Conservation (phyloP, 2,329 filamentous ascomycete genomes). For the Ramularia endophylla region DNA sequence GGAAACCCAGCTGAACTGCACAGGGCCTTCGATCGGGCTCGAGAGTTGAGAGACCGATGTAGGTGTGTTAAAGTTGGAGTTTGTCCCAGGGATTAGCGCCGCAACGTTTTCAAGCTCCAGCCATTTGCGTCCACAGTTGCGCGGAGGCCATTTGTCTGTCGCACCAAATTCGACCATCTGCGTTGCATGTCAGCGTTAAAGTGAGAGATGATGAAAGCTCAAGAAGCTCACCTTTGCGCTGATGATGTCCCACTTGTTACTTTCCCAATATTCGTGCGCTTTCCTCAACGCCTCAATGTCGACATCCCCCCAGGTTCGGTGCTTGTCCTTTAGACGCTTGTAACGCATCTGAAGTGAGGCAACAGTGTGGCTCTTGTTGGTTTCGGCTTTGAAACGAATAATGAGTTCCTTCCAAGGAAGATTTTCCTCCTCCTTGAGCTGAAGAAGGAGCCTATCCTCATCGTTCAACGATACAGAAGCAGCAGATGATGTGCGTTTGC, state of each 20-base stretch:
- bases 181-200: slow-evolving; percentile 1
- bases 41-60: slow-evolving; percentile 25
- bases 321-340: slow-evolving; percentile 46
- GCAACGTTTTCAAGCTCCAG: slow-evolving; percentile 34
- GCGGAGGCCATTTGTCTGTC: slow-evolving; percentile 46
- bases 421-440: slow-evolving; percentile 47
- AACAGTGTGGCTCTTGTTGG: slow-evolving; percentile 45
- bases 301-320: slow-evolving; percentile 47
- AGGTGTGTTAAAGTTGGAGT: slow-evolving; percentile 18
- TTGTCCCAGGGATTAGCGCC: slow-evolving; percentile 22
- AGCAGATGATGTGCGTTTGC: slow-evolving; percentile 35
- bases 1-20: slow-evolving; percentile 27
- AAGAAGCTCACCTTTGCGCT: slow-evolving; percentile 39
- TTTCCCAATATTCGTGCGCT: slow-evolving; percentile 49
- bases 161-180: slow-evolving; percentile 49
- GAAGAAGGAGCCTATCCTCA: slow-evolving; percentile 46
- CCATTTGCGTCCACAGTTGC: slow-evolving; percentile 48
- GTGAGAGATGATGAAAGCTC: not conserved
- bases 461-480: slow-evolving; percentile 42
- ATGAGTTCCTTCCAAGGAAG: slow-evolving; percentile 53
- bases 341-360: slow-evolving; percentile 51
- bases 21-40: slow-evolving; percentile 23
- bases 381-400: slow-evolving; percentile 43
- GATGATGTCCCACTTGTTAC: slow-evolving; percentile 51
- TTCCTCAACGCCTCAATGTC: slow-evolving; percentile 45